Percentiles rank a stretch among this genome's conserved stretches.
phyloP scores from a whole-genome alignment of 495 filamentous ascomycete genomes.

The Trypethelium eluteriae region DNA sequence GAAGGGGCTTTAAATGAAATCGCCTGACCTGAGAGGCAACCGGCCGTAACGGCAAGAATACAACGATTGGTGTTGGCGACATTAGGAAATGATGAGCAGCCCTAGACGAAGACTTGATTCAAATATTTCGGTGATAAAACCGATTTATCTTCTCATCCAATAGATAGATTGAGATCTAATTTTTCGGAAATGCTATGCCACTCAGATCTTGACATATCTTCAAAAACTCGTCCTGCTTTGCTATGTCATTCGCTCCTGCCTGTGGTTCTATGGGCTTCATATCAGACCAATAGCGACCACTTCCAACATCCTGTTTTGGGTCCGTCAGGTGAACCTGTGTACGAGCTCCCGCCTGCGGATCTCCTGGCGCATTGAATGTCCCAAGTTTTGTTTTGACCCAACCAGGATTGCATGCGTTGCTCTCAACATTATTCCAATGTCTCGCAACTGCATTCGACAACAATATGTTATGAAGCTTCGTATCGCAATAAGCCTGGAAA shows the following conservation, averaged over 20 bases:
- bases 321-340: not conserved
- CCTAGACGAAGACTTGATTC: no score
- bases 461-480: conserved; percentile 49
- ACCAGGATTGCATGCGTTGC: conserved; percentile 51
- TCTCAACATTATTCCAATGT: conserved; percentile 43
- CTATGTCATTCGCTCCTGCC: conserved; percentile 6
- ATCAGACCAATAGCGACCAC: conserved; percentile 12
- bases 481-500: conserved; percentile 40
- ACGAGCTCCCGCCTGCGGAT: not conserved
- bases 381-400: conserved; percentile 61
- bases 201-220: conserved; percentile 19
- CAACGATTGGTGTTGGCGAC: not conserved
- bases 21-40: not conserved
- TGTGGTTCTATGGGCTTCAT: conserved; percentile 15
- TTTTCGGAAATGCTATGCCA: conserved; percentile 17
- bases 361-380: conserved; percentile 41
- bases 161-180: not conserved
- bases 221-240: conserved; percentile 26
- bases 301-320: not conserved
- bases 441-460: conserved; percentile 48
- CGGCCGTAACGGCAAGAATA: not conserved
- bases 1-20: not conserved
- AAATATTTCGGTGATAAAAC: not conserved
- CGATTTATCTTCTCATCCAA: not conserved
- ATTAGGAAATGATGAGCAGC: no score